Conservation (phyloP, 176 grass and related monocot species). For the Oryza brachyantha region DNA sequence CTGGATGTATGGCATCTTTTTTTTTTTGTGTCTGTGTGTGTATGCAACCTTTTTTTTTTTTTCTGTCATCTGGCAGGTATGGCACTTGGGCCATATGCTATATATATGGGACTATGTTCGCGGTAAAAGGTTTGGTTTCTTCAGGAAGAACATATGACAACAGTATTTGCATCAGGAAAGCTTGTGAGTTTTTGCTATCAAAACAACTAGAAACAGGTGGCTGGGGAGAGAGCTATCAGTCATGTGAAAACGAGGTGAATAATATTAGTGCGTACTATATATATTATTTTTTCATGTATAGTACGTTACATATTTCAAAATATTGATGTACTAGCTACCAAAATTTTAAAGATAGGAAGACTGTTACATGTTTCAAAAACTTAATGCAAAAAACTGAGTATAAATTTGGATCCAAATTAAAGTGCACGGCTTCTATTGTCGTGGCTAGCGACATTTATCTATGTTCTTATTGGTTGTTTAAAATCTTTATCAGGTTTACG, state of each 20-base stretch:
- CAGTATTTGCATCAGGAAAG: constrained; percentile 6
- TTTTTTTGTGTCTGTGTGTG: no score
- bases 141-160: constrained; percentile 12
- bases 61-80: not conserved
- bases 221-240: constrained; percentile 21
- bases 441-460: no score
- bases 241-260: not conserved
- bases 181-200: constrained; percentile 17
- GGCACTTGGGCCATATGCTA: constrained; percentile 31
- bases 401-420: no score
- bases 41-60: not conserved
- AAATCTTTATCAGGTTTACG: not conserved
- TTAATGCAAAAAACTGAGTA: no score
- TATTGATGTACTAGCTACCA: no score
- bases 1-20: no score
- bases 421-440: no score
- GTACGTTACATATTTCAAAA: no score
- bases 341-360: no score
- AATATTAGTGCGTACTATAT: not conserved
- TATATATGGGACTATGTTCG: constrained; percentile 13
- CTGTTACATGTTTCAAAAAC: no score
- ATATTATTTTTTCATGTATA: not conserved
- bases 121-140: not conserved
- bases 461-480: no score
- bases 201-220: constrained; percentile 18